Conservation (phyloP, 2,329 filamentous ascomycete species). For the Arthrinium phaeospermum region DNA sequence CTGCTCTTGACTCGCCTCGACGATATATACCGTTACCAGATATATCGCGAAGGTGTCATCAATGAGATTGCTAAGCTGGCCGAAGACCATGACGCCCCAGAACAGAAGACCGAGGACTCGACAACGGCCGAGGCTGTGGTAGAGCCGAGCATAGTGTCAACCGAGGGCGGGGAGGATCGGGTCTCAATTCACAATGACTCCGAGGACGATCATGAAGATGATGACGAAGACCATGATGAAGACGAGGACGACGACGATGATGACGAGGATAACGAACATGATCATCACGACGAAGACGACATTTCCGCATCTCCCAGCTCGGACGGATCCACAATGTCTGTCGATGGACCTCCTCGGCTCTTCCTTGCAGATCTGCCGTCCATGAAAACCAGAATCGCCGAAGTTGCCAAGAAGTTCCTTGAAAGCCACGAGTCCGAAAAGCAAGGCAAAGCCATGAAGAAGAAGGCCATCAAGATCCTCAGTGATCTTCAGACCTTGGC, state of each 20-base stretch:
- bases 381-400: constrained; percentile 74
- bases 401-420: constrained; percentile 82
- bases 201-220: constrained; percentile 58
- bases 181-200: constrained; percentile 51
- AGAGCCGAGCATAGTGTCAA: constrained; percentile 38
- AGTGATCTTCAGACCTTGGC: constrained; percentile 74
- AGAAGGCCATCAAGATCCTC: constrained; percentile 79
- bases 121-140: constrained; percentile 36
- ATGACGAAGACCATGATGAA: constrained; percentile 58
- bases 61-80: constrained; percentile 84
- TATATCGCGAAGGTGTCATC: constrained; percentile 96
- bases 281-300: constrained; percentile 56
- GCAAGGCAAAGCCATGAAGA: constrained; percentile 73
- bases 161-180: constrained; percentile 43
- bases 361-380: constrained; percentile 56
- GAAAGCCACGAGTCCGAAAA: constrained; percentile 81
- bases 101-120: constrained; percentile 37
- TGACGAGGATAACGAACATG: constrained; percentile 57
- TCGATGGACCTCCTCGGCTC: constrained; percentile 59
- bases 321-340: constrained; percentile 68
- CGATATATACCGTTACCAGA: constrained; percentile 90
- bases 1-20: constrained; percentile 84
- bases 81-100: constrained; percentile 47
- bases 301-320: constrained; percentile 74
- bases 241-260: constrained; percentile 53